Base-by-base conservation (phyloP, 805 yeast species). In the Wickerhamomyces ciferrii region DNA sequence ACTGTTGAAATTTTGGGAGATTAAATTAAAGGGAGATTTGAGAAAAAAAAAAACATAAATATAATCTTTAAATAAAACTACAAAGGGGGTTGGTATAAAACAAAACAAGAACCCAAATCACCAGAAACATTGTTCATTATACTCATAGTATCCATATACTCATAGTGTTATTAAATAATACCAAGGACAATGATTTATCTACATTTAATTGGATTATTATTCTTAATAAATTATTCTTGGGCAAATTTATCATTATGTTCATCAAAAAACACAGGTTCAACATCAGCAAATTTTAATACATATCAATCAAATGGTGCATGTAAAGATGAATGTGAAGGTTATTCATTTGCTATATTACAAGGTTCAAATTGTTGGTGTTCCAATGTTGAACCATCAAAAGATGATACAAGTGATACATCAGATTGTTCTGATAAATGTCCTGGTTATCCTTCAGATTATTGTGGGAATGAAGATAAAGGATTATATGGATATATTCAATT, bases 341-440 rank as follows among this genome's bases (percentile, higher is more conserved):
- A 66, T 50, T 70, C 78, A 10, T 78, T 71, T 48, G 88, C 80
- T 17, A 71, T 83, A 37, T 62, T 82, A 34, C 79, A 69, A 52
- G 70, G 68, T n/a, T 50, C 63, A 35, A 35, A 65, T 41, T 83
- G 89, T 60, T 83, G 84, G 83, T 83, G 89, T 58, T 71, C 86
- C 6, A 71, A 81, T 54, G 50, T 55, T 9, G 61, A 72, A 19
- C 87, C 88, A 0, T 67, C 56, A 8, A 14, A 27, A 7, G 31
- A 27, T 1, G 52, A 59, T 17, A 68, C 81, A 0, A 67, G 66
- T 0, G 50, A 55, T 25, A 36, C 67, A 11, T 41, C 54, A 14
- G 42, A 54, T 9, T 74, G 79, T 50, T 49, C 59, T 32, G 66
- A 58, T 13, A 41, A 49, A 17, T 75, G 79, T 53, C 76, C 78